phyloP scores from a whole-genome alignment of 1,139 yeast species.

The Pichia sp. region DNA sequence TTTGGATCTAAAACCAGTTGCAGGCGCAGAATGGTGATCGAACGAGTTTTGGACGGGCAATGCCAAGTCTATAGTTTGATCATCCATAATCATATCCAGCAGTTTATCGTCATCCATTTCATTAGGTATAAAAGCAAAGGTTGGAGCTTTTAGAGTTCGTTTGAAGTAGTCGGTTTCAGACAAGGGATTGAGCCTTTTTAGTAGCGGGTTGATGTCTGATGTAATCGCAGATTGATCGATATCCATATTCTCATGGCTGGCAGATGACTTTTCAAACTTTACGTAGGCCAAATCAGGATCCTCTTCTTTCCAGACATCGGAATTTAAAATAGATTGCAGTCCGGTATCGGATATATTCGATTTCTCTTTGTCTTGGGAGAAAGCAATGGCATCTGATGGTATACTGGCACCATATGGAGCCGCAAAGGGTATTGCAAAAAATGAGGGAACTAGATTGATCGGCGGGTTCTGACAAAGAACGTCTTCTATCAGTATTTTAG shows the following conservation, averaged over 20 bases:
- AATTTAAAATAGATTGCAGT: slow-evolving; percentile 1
- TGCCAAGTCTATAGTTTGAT: background rate
- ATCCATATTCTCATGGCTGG: background rate
- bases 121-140: too few species aligned
- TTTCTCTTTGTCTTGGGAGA: slow-evolving; percentile 4
- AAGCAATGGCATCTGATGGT: slow-evolving; percentile 6
- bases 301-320: slow-evolving; percentile 8
- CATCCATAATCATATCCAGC: background rate
- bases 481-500: too few species aligned
- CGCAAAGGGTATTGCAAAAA: slow-evolving; percentile 21
- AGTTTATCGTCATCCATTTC: background rate
- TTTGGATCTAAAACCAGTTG: background rate
- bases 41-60: background rate
- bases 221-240: background rate
- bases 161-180: background rate
- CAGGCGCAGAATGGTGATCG: background rate
- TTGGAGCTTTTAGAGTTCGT: background rate
- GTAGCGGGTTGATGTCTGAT: background rate
- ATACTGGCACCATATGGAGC: slow-evolving; percentile 18
- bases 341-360: too few species aligned
- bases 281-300: slow-evolving; percentile 17
- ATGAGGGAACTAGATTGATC: slow-evolving; percentile 29
- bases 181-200: background rate
- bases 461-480: slow-evolving; percentile 18
- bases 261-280: slow-evolving; percentile 21